Evolutionary conservation across 1,284 basidiomycete species (phyloP).

Genomic region (Rhizoctonia solani): DNA sequence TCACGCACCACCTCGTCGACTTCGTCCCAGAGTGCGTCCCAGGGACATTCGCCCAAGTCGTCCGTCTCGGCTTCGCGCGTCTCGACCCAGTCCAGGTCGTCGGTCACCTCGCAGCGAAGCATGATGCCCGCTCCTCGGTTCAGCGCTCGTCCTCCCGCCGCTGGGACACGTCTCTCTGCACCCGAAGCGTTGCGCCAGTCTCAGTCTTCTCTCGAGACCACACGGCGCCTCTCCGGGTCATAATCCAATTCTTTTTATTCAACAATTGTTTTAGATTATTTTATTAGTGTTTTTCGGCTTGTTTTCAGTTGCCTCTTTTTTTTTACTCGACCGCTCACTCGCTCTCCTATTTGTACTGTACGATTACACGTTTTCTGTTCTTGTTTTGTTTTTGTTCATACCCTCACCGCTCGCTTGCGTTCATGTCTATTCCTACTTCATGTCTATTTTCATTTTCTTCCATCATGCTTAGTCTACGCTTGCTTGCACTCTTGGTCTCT

Average conservation of each 20-base stretch:
- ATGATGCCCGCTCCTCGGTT: conserved; percentile 6
- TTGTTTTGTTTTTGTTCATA: conserved; percentile 29
- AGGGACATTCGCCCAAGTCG: background rate
- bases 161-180: conserved; percentile 13
- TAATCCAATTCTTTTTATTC: background rate
- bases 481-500: background rate
- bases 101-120: background rate
- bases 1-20: conserved; percentile 4
- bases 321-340: conserved; percentile 1
- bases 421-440: background rate
- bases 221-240: conserved; percentile 14
- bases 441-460: conserved; percentile 4
- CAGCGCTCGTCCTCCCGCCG: background rate
- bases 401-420: background rate
- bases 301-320: background rate
- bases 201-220: background rate
- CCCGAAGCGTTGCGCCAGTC: conserved; percentile 19
- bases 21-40: background rate
- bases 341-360: background rate
- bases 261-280: no score
- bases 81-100: background rate
- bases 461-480: no score
- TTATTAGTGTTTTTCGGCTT: conserved; percentile 23
- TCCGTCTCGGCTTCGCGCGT: no score
- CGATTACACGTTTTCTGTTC: conserved; percentile 13